These are phyloP conservation scores for Coemansia sp. DNA, from an alignment of 192 early-diverging fungal species.

Conservation along the genomic window DNA sequence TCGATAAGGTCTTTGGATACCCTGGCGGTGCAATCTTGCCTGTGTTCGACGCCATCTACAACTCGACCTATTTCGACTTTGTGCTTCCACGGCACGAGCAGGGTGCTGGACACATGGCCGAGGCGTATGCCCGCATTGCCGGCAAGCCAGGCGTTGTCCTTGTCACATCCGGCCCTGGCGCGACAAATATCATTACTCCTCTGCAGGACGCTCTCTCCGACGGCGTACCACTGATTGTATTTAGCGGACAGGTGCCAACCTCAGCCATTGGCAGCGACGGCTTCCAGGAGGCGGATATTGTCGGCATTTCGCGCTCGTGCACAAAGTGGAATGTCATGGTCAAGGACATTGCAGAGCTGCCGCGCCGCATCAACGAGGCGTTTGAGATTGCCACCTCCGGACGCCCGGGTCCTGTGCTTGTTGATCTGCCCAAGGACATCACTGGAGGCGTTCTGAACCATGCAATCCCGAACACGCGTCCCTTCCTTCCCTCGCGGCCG, in stretches of 20 bases:
- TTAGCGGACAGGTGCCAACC: slow-evolving; percentile 92
- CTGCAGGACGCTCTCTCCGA: slow-evolving; percentile 97
- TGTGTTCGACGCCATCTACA: slow-evolving; percentile 97
- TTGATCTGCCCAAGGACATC: slow-evolving; percentile 98
- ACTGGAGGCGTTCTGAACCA: slow-evolving; percentile 85
- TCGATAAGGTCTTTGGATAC: slow-evolving; percentile 96
- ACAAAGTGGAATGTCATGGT: slow-evolving; percentile 99
- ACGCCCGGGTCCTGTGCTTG: slow-evolving; percentile 93
- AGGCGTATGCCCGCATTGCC: slow-evolving; percentile 94
- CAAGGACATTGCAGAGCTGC: slow-evolving; percentile 92
- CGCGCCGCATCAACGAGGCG: slow-evolving; percentile 96
- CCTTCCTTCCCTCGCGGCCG: slow-evolving; percentile 73
- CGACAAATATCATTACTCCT: slow-evolving; percentile 96
- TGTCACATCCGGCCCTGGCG: slow-evolving; percentile 95
- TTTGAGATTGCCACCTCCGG: slow-evolving; percentile 96
- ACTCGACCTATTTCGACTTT: slow-evolving; percentile 94
- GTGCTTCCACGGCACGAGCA: slow-evolving; percentile 97
- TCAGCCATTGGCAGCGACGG: slow-evolving; percentile 91
- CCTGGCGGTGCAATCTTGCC: slow-evolving; percentile 98
- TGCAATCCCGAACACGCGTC: slow-evolving; percentile 71
- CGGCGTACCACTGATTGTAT: slow-evolving; percentile 94
- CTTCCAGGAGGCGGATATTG: slow-evolving; percentile 98
- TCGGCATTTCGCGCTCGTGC: slow-evolving; percentile 93
- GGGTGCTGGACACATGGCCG: slow-evolving; percentile 98
- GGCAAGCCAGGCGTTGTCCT: slow-evolving; percentile 63